A percentile compares a stretch with the other conserved stretches of the same genome.
phyloP scores from a whole-genome alignment of 202 grass and related monocot genomes.

The Bolboschoenoplectus hybrid region DNA sequence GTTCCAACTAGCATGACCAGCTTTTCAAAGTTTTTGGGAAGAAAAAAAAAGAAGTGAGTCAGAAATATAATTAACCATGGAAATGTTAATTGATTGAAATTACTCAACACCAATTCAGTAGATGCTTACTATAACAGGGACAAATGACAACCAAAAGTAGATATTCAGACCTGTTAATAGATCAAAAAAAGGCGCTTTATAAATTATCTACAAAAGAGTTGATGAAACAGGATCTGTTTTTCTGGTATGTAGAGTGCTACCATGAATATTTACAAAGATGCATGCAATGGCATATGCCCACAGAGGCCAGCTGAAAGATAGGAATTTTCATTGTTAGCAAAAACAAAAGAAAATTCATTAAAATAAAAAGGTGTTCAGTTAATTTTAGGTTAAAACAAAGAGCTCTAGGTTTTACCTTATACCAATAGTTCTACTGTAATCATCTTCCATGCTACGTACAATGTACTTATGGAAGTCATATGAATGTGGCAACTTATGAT shows the following conservation, averaged over 20 bases:
- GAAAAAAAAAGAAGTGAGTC: slow-evolving; percentile 13
- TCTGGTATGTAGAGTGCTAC: slow-evolving; percentile 38
- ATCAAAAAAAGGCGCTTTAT: background rate
- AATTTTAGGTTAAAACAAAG: slow-evolving; percentile 29
- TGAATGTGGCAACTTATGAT: slow-evolving; percentile 79
- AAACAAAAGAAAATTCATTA: slow-evolving; percentile 46
- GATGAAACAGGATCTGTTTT: slow-evolving; percentile 24
- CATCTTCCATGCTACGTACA: slow-evolving; percentile 98
- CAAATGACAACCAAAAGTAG: slow-evolving; percentile 97
- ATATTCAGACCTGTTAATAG: slow-evolving; percentile 85
- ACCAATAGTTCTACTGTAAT: slow-evolving; percentile 82
- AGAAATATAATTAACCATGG: slow-evolving; percentile 11
- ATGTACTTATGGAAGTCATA: slow-evolving; percentile 99
- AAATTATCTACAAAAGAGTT: slow-evolving; percentile 21
- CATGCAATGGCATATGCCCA: slow-evolving; percentile 88
- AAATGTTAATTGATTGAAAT: slow-evolving; percentile 23
- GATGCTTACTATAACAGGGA: slow-evolving; percentile 77
- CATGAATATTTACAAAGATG: slow-evolving; percentile 90
- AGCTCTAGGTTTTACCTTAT: slow-evolving; percentile 64
- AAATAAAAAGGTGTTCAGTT: background rate
- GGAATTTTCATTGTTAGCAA: slow-evolving; percentile 16
- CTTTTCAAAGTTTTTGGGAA: slow-evolving; percentile 39
- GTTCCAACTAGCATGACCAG: slow-evolving; percentile 83
- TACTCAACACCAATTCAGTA: background rate
- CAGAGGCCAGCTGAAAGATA: slow-evolving; percentile 76